Percentiles rank a stretch among this genome's conserved stretches.
These are phyloP conservation scores for Coccomyxa subellipsoidea DNA, from an alignment of 163 green algal species.

Conservation along the genomic window DNA sequence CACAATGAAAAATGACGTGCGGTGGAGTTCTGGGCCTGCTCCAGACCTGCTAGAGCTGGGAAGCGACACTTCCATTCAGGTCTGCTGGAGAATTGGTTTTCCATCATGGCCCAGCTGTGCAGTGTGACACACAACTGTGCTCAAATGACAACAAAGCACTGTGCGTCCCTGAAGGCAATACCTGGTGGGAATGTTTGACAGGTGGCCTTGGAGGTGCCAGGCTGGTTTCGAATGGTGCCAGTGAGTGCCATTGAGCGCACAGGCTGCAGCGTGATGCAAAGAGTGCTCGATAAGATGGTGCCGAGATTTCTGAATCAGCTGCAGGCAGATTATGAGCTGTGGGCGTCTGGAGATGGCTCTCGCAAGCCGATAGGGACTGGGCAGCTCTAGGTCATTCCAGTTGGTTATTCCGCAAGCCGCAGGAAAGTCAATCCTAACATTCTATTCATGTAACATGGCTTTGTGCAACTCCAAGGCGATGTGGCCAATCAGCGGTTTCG, in stretches of 20 bases:
- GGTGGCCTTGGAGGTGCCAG: constrained; percentile 43
- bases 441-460: too few species aligned
- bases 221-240: constrained; percentile 55
- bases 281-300: constrained; percentile 63
- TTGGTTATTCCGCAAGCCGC: too few species aligned
- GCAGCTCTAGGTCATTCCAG: constrained; percentile 28
- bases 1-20: constrained; percentile 75
- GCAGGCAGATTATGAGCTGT: constrained; percentile 60
- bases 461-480: too few species aligned
- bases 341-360: constrained; percentile 58
- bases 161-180: not conserved
- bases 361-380: constrained; percentile 32
- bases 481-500: too few species aligned
- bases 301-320: constrained; percentile 75
- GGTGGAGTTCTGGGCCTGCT: constrained; percentile 35
- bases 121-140: not conserved
- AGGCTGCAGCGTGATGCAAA: constrained; percentile 49
- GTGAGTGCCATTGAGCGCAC: constrained; percentile 44
- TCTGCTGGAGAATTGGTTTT: constrained; percentile 6
- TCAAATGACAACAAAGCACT: not conserved
- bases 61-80: constrained; percentile 63
- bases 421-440: too few species aligned
- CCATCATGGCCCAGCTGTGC: not conserved
- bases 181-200: not conserved
- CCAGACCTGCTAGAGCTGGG: constrained; percentile 33